A percentile compares a stretch with the other conserved stretches of the same genome.
Evolutionary conservation across 2,329 filamentous ascomycete genomes (phyloP).

Genomic region (Fusarium sp.): DNA sequence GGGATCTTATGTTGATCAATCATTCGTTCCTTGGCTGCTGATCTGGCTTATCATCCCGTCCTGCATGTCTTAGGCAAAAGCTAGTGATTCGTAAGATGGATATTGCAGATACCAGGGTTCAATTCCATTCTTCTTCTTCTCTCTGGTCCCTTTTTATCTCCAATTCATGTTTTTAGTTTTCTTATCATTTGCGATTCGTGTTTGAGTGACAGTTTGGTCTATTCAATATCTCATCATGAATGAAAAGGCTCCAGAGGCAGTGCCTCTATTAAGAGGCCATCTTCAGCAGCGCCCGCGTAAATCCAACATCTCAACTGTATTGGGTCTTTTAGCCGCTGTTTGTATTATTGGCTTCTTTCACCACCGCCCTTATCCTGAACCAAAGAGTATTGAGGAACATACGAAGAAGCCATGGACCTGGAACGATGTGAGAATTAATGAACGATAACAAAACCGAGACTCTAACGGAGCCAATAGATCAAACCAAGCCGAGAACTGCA

Average conservation of each 20-base stretch:
- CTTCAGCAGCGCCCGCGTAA: slow-evolving; percentile 13
- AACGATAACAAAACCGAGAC: not conserved
- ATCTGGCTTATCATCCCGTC: slow-evolving; percentile 31
- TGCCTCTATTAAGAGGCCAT: slow-evolving; percentile 24
- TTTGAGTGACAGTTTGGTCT: not conserved
- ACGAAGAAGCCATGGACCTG: slow-evolving; percentile 42
- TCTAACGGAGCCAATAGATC: slow-evolving; percentile 47
- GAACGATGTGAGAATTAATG: slow-evolving; percentile 33
- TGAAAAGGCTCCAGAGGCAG: slow-evolving; percentile 31
- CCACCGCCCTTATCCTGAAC: slow-evolving; percentile 17
- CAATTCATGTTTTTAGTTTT: not conserved
- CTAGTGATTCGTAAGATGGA: slow-evolving; percentile 18
- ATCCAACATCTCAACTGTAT: slow-evolving; percentile 5
- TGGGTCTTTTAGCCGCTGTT: slow-evolving; percentile 37
- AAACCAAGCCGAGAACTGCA: slow-evolving; percentile 44
- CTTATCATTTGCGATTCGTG: not conserved
- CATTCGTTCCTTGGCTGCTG: not conserved
- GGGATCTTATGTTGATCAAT: not conserved
- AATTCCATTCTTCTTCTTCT: not conserved
- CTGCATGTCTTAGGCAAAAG: slow-evolving; percentile 28
- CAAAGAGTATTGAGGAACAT: not conserved
- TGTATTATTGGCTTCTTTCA: slow-evolving; percentile 40
- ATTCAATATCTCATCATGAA: slow-evolving; percentile 23
- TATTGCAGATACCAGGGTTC: slow-evolving; percentile 1
- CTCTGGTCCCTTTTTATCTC: not conserved